Base-by-base conservation (phyloP, 2,329 filamentous ascomycete species). In the Penicillium crustosum region DNA sequence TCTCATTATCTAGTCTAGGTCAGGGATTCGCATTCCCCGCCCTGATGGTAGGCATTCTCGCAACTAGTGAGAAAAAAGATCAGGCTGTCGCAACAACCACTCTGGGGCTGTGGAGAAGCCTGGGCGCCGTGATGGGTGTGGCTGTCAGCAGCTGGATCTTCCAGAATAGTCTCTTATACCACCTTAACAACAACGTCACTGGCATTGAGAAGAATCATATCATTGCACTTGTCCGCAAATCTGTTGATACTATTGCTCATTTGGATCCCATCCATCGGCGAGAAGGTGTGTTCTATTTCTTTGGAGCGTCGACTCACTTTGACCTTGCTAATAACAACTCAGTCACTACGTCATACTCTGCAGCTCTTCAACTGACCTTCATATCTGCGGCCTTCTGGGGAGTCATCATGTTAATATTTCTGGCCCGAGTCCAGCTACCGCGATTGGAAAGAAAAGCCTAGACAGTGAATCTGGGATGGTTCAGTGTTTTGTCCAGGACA, bases 41-140 rank as follows among this genome's bases (percentile, higher is more conserved):
- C 0, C 80, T 85, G 9, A 86, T 88, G 73, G 83, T 90, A 69
- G 81, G 83, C 15, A 76, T 89, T 1, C 81, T 90, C 23, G 83
- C 83, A 2, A 81, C 82, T 2, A 85, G 82, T 43, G 73, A 80
- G 6, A 85, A 88, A 66, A 69, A 77, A 6, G 85, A 88, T 49
- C 86, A 89, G 70, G 87, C 87, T 15, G 86, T 89, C 41, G 85
- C 86, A 13, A 89, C 88, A 1, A 86, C 83, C 53, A 91, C 89
- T 0, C 77, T 93, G 59, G 82, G 88, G 19, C 76, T 93, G 19
- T 91, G 88, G 85, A 82, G 89, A 54, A 86, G 84, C 57, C 74
- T 93, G 6, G 90, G 89, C 7, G 83, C 82, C 55, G 89, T 93
- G 1, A 80, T 92, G 68, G 90, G 89, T n/a, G 83, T 93, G 44